Base-by-base conservation (phyloP, 768 basidiomycete species). In the Psilocybe tampanensis region DNA sequence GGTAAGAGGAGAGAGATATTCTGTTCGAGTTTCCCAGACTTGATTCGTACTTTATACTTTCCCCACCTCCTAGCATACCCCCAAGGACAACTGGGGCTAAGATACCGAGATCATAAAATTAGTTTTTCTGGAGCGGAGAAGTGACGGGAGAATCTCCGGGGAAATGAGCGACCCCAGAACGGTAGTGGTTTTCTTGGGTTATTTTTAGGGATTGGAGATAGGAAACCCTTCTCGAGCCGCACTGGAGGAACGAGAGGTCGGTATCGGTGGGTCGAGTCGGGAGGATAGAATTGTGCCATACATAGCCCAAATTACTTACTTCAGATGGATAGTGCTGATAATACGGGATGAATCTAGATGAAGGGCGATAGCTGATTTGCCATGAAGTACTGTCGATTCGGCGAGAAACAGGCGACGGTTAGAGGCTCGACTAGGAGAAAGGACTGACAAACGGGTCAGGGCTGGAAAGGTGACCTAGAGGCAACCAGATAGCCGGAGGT, bases 121-220 rank as follows among this genome's bases (percentile, higher is more conserved):
- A 45, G 24, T 3, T 39, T 39, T 13, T 39, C 36, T 58, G 34
- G 51, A 47, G 18, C 55, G 49, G 54, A 55, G 54, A 55, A 47
- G 47, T 48, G 47, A n/a, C 55, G 29, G 57, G 59, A 59, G 50
- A 52, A 55, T 63, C 51, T 48, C 54, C 62, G 59, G 62, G 58
- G 36, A n/a, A 48, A 13, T 48, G 22, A 17, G 44, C 29, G 23
- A 32, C 7, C 8, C 32, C 36, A 39, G 15, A 39, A 39, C 21
- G 19, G 29, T 29, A 4, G 29, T 29, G 29, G 29, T 5, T 9
- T 29, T 29, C 9, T 29, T 29, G 29, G 7, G 23, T 8, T 47
- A 48, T 48, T 48, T 48, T 48, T 48, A 19, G 29, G 32, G 29
- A 5, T 29, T 48, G 24, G 18, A 48, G 47, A 33, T 48, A 33